Base-by-base conservation (phyloP, 257 asterid species). In the Scutellaria minor region DNA sequence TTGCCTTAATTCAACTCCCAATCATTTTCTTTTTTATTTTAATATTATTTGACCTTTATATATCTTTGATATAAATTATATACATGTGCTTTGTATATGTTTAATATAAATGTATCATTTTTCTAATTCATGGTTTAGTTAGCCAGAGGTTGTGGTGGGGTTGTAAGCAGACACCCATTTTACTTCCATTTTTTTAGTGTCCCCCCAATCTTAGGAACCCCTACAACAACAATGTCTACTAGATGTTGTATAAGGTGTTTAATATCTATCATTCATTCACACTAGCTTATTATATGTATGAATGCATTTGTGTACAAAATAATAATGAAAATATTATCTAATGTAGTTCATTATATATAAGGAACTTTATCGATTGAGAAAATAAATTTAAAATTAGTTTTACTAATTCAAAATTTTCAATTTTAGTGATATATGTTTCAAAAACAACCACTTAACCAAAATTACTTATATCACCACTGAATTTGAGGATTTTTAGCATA, bases 31-130 rank as follows among this genome's bases (percentile, higher is more conserved):
- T 14, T 41, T 15, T 8, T 47, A 54, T 42, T 46, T 6, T 68
- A 46, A 20, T n/a, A 55, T 47, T 31, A 31, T 31, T 31, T 61
- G 61, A 64, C 56, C 59, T 53, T 37, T 42, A 39, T 56, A 22
- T 53, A 1, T 64, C 7, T 41, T 69, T 14, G 31, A 44, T 39
- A 59, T 77, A 40, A 65, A 47, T 53, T 12, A 73, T 50, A 50
- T 68, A 75, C 77, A 79, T 73, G 82, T 79, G 83, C 78, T 41
- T 64, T 71, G 37, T 59, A 57, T 74, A 70, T 67, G 53, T 77
- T 77, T 77, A 68, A 71, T 70, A 58, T 37, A 13, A 56, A 71
- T 60, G 20, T 51, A 27, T 58, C 20, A 66, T 66, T 75, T 59
- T 35, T 66, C 59, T 64, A 73, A 64, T 65, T 70, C 18, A 9